Percentiles rank a stretch among this genome's conserved stretches.
Conservation (phyloP, 176 grass and related monocot genomes). For the Musa acuminata region DNA sequence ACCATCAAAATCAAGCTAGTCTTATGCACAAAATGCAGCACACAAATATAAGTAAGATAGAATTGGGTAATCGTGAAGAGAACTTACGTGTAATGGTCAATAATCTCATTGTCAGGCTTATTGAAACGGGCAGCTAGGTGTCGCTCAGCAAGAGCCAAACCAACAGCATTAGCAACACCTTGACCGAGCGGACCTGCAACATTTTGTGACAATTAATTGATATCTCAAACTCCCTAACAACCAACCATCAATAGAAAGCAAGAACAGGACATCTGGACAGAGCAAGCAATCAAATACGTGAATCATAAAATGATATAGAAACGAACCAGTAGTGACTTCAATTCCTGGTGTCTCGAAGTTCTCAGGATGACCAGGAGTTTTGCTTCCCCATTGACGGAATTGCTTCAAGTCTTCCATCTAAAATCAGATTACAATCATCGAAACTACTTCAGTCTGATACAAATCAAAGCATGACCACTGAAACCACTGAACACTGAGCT, state of each 20-base stretch:
- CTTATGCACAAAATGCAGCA: not conserved
- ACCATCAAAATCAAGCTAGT: not conserved
- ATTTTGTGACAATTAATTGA: not conserved
- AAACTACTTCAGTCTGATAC: not conserved
- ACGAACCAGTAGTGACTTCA: slow-evolving; percentile 38
- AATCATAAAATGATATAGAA: slow-evolving; percentile 6
- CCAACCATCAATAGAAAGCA: not conserved
- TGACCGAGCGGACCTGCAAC: slow-evolving; percentile 46
- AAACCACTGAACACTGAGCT: not conserved
- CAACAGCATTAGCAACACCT: slow-evolving; percentile 30
- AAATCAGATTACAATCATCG: not conserved
- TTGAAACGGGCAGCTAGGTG: slow-evolving; percentile 31
- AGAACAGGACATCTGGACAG: not conserved
- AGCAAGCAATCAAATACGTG: not conserved
- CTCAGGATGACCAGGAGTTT: slow-evolving; percentile 31
- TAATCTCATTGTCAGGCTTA: slow-evolving; percentile 24
- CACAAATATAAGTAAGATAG: not conserved
- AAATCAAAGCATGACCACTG: not conserved
- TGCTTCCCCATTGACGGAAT: slow-evolving; percentile 30
- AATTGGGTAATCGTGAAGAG: slow-evolving; percentile 1
- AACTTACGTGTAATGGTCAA: slow-evolving; percentile 46
- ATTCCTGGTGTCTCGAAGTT: slow-evolving; percentile 24
- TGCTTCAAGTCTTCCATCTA: slow-evolving; percentile 24
- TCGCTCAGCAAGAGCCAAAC: slow-evolving; percentile 24
- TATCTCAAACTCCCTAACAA: not conserved